Conservation (phyloP, 73 alveolate species). For the Paramecium pentaurelia region DNA sequence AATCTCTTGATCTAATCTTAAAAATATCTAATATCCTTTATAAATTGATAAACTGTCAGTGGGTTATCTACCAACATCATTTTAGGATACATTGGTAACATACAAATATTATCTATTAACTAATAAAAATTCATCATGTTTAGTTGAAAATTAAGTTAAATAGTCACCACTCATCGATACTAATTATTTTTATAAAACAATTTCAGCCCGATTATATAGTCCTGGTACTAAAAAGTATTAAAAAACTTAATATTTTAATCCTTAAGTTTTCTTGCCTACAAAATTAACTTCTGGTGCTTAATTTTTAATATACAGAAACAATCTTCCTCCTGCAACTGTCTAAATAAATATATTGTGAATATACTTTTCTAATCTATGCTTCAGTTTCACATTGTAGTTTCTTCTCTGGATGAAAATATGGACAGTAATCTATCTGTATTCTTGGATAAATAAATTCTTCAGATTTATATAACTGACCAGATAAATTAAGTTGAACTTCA, state of each 20-base stretch:
- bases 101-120: constrained; percentile 20
- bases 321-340: constrained; percentile 51
- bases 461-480: neutral
- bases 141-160: constrained; percentile 22
- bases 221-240: constrained; percentile 41
- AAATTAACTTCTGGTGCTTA: constrained; percentile 24
- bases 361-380: neutral
- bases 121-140: neutral
- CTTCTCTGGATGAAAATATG: neutral
- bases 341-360: neutral
- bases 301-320: constrained; percentile 35
- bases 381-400: neutral
- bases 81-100: constrained; percentile 34
- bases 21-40: constrained; percentile 45
- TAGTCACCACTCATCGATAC: constrained; percentile 28
- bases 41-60: neutral
- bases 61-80: neutral
- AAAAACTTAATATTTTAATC: neutral
- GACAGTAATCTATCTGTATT: constrained; percentile 7
- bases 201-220: constrained; percentile 52
- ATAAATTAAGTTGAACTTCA: neutral
- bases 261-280: constrained; percentile 31
- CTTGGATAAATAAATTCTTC: constrained; percentile 37
- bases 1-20: constrained; percentile 35
- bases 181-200: neutral